These are phyloP conservation scores for Thraustotheca clavata DNA, from an alignment of 352 stramenopile species.

Conservation along the genomic window DNA sequence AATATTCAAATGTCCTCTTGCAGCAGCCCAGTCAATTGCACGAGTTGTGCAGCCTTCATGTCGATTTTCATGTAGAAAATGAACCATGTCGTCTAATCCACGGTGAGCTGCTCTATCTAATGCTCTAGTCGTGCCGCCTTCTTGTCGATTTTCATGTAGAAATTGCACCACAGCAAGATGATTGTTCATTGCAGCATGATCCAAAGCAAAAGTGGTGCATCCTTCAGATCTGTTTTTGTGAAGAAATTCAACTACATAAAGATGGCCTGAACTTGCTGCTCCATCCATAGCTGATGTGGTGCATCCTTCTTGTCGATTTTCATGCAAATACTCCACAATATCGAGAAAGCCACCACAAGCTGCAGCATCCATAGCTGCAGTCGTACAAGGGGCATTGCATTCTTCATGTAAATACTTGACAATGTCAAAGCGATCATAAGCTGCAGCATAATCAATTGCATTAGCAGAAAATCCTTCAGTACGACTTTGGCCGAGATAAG, in stretches of 20 bases:
- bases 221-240: neutral
- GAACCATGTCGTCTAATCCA: neutral
- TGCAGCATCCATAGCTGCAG: neutral
- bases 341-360: neutral
- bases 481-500: neutral
- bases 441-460: neutral
- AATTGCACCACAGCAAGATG: neutral
- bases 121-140: neutral
- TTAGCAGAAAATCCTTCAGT: neutral
- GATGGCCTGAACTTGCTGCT: neutral
- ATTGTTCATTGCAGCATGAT: neutral
- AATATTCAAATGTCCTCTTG: neutral
- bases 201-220: neutral
- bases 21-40: neutral
- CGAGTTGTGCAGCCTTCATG: neutral
- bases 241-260: neutral
- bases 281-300: neutral
- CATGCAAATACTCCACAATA: neutral
- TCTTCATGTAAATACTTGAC: neutral
- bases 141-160: neutral
- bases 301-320: neutral
- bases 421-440: neutral
- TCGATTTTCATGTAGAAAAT: neutral
- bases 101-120: neutral
- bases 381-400: neutral